Evolutionary conservation across 768 basidiomycete species (phyloP), one percentile per base, ranked within the genome.

Genomic region (Rickenella mellea): DNA sequence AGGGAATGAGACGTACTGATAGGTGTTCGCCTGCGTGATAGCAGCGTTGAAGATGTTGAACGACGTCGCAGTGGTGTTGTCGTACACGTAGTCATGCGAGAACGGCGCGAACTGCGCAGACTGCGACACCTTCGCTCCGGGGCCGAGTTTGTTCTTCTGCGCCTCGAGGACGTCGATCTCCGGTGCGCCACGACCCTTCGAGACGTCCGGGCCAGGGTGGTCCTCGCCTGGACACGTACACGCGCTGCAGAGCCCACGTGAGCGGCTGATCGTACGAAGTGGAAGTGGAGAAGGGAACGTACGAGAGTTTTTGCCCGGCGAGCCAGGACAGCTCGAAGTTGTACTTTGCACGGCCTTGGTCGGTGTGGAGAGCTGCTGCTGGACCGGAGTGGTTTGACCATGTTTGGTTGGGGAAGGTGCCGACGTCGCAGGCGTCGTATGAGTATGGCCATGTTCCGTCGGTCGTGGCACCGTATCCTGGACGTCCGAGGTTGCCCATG

Each of bases 371-470:
- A 0, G 86, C 81, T 0, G 82, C 76, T 1, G 69, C 51, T 0
- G 88, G 89, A 0, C 76, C 74, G 0, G 61, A 58, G n/a, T 56
- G 51, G 52, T 80, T 69, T 1, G 56, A 47, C 21, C 47, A 49
- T 2, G 70, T 74, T 50, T 77, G 75, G 50, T 74, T 74, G 5
- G 67, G 67, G 51, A 74, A 62, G 1, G 74, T 77, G 12, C 79
- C 78, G 27, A 75, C 62, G 53, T 81, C 78, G 54, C 78, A 79
- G 6, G 67, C 47, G 52, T 73, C 62, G 46, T 60, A 81, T 60
- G 85, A 80, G 62, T 88, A 89, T 2, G 87, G 86, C 84, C 87
- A 86, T 44, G 71, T 70, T 4, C 90, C 89, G 39, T 91, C 87
- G 1, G 82, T 83, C 1, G 84, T 78, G 0, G 80, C 85, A 5